Base-by-base conservation (phyloP, 176 grass and related monocot species). In the Coix lacrymajobi region DNA sequence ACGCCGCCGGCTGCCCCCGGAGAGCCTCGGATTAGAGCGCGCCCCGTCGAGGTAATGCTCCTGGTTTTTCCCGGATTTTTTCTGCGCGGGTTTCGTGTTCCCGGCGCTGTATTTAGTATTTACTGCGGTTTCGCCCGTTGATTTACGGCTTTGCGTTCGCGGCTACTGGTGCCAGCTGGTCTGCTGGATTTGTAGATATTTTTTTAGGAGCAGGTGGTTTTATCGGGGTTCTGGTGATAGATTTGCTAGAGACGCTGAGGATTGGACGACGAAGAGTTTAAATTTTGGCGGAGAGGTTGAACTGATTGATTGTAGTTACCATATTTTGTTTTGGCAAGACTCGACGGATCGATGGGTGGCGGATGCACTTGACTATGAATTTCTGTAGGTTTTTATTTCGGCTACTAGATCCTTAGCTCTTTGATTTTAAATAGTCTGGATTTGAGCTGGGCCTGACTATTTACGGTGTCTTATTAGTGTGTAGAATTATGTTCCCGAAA, bases 1-100 rank as follows among this genome's bases (percentile, higher is more conserved):
- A 12, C 49, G 88, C 39, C 80, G 40, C 75, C 5, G 84, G 7
- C 40, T 66, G 28, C 62, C 84, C 69, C 25, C 28, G 25, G 51
- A 64, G 80, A 17, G 80, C 41, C 31, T 41, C 69, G 31, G 41
- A 61, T 68, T 51, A 22, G 62, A 14, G 71, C 16, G 33, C 52
- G 8, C 17, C 40, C 4, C 20, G 54, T 60, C 46, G 40, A 90
- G 90, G 93, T 95, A 92, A 58, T 78, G 69, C 13, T 43, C 46
- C 67, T 25, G 43, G 19, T 36, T 60, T 76, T 22, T 34, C 0
- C 2, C 38, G 1, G n/a, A 3, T 8, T 36, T 78, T 40, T 83
- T 38, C 24, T 40, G 24, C 5, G 19, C 60, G 25, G 24, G 30
- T 60, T 36, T 79, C 28, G 1, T 13, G 66, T 43, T 85, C 79